A percentile compares a stretch with the other conserved stretches of the same genome.
Evolutionary conservation across 2,329 filamentous ascomycete genomes (phyloP).

Genomic region (Pestalotiopsis sp.): DNA sequence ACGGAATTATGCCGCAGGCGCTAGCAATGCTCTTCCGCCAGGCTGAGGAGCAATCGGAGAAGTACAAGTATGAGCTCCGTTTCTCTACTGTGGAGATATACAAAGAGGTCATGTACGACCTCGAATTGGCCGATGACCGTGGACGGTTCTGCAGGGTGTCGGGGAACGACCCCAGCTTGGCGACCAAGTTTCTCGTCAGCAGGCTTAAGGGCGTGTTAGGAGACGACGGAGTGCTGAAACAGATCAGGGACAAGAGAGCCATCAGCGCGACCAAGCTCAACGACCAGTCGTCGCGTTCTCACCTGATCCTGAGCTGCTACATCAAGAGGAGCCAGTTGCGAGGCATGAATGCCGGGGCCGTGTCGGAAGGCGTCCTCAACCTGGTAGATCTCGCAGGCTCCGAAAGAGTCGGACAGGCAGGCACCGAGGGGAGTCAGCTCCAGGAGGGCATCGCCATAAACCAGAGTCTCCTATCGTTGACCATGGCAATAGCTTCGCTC

Average conservation of each 20-base stretch:
- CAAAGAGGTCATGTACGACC: constrained; percentile 90
- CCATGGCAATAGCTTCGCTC: constrained; percentile 91
- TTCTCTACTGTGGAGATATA: constrained; percentile 97
- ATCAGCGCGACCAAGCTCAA: constrained; percentile 94
- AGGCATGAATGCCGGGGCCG: constrained; percentile 68
- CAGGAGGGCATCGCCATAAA: constrained; percentile 97
- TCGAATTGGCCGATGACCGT: constrained; percentile 39
- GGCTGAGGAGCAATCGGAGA: constrained; percentile 69
- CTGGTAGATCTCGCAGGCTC: constrained; percentile 94
- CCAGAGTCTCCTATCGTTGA: constrained; percentile 83
- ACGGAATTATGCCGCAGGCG: constrained; percentile 91
- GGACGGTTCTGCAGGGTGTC: constrained; percentile 58
- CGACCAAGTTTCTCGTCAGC: constrained; percentile 34
- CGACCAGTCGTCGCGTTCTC: constrained; percentile 85
- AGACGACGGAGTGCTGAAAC: constrained; percentile 73
- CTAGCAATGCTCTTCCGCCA: constrained; percentile 88
- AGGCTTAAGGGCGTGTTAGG: constrained; percentile 41
- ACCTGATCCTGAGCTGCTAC: constrained; percentile 77
- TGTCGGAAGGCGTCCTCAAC: constrained; percentile 86
- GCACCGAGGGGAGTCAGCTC: constrained; percentile 79
- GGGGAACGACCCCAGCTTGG: background rate
- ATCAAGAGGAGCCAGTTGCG: constrained; percentile 34
- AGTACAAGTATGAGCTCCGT: constrained; percentile 71
- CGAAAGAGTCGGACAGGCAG: constrained; percentile 79
- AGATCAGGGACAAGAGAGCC: constrained; percentile 77